phyloP scores from a whole-genome alignment of 2,329 filamentous ascomycete genomes.

The Nannizzia gypsea region DNA sequence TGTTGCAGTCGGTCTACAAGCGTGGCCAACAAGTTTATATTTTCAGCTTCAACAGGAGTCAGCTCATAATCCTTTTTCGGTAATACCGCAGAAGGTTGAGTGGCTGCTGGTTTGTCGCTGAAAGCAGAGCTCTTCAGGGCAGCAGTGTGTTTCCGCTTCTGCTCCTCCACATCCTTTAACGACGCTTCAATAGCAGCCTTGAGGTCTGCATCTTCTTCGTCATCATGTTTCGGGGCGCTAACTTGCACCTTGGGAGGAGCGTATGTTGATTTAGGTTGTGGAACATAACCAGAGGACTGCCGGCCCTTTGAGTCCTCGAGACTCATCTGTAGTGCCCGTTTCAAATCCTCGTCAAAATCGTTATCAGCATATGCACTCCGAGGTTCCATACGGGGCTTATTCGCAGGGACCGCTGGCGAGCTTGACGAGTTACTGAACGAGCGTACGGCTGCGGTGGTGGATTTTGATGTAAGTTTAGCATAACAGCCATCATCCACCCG shows the following conservation, averaged over 20 bases:
- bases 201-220: constrained; percentile 85
- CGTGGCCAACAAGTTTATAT: constrained; percentile 91
- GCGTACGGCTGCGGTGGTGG: constrained; percentile 12
- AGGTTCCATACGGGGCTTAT: constrained; percentile 73
- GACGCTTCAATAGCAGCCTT: constrained; percentile 94
- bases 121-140: constrained; percentile 68
- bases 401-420: constrained; percentile 43
- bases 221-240: constrained; percentile 35
- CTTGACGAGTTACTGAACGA: constrained; percentile 31
- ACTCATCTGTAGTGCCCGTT: constrained; percentile 90
- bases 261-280: constrained; percentile 37
- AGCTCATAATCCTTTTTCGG: constrained; percentile 92
- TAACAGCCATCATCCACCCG: constrained; percentile 95
- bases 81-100: constrained; percentile 42
- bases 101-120: constrained; percentile 37
- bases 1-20: constrained; percentile 89
- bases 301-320: constrained; percentile 79
- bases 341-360: constrained; percentile 87
- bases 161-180: constrained; percentile 91
- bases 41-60: constrained; percentile 85
- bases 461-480: constrained; percentile 69
- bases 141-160: constrained; percentile 81
- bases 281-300: constrained; percentile 56
- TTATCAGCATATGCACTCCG: constrained; percentile 79
- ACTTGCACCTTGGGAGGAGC: constrained; percentile 34